Base-by-base conservation (phyloP, 148 eudicot species). In the Vaccinium macrocarpon region DNA sequence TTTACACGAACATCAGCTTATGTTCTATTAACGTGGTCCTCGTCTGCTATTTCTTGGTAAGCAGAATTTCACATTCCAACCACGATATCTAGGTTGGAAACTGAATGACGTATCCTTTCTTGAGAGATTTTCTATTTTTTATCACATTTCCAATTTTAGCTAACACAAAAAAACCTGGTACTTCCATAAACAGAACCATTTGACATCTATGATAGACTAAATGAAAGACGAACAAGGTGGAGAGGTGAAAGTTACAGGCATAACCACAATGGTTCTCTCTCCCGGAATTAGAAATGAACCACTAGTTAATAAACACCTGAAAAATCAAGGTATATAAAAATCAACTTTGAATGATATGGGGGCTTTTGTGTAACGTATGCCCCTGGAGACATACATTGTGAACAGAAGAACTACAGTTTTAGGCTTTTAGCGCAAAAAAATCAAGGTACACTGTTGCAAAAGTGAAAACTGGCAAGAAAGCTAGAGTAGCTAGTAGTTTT, bases 141-240 rank as follows among this genome's bases (percentile, higher is more conserved):
- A 8, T 27, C 23, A 27, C 27, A 18, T 19, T 21, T 19, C 53
- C 29, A 5, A 19, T 21, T 48, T 75, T 46, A 76, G 23, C 35
- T n/a, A 76, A 76, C 56, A n/a, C 7, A 76, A 23, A 46, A 23
- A 18, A 76, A 49, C 6, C 51, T 3, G 78, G 53, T 42, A 21
- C 27, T 8, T 16, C 23, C 9, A 48, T 75, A 18, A 8, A 42
- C 3, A 21, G 53, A 18, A n/a, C 32, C 7, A 76, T 48, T 46
- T 12, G 27, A 76, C 79, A 76, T 19, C 56, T 48, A 46, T 46
- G 78, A 76, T 21, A 48, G 79, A 53, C 79, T 48, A 75, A 21
- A 76, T 0, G 11, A 48, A 3, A 27, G 23, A 48, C 5, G 13
- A 49, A 14, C 21, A 8, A 14, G 10, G 8, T 19, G 6, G n/a